Base-by-base conservation (phyloP, 1,284 basidiomycete species). In the Puccinia polysora region DNA sequence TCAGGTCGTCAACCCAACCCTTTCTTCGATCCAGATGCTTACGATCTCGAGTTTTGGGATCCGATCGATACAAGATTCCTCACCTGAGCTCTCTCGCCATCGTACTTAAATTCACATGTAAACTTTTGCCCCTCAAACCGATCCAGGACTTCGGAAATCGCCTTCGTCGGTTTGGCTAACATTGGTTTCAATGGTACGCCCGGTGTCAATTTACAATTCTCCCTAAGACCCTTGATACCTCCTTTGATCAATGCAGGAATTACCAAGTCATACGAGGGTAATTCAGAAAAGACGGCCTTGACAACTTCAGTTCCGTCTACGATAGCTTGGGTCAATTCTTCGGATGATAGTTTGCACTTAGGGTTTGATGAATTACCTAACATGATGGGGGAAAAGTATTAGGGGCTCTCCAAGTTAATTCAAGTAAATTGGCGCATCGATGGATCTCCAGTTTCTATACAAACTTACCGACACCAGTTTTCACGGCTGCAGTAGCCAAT, bases 91-190 rank as follows among this genome's bases (percentile, higher is more conserved):
- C 96, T 88, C 81, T 99, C 96, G 8, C 96, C 96, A 76, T 99
- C 96, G 78, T 99, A 99, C 81, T 99, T 99, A 83, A 97, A 99
- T 82, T 99, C 96, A 82, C 95, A 98, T 4, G 96, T 97, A 80
- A 99, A 98, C 58, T 85, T 86, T 80, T 94, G 93, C 77, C 87
- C 88, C 80, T 99, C 96, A 78, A 98, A 99, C 60, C 94, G 84
- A 81, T 99, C 95, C 23, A 99, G 85, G 5, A 99, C 95, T 81
- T 98, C 96, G n/a, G 89, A 88, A 76, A 99, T 97, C 0, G 95
- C 95, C 80, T 98, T 98, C 0, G 96, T 98, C 2, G 96, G 96
- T 81, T 97, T 98, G n/a, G 96, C 96, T 65, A 99, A 84, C 96
- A 99, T 99, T 6, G 96, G 96, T 79, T 99, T 99, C 50, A 99